These are phyloP conservation scores for Neurospora terricola DNA, from an alignment of 495 filamentous ascomycete genomes.

Conservation along the genomic window DNA sequence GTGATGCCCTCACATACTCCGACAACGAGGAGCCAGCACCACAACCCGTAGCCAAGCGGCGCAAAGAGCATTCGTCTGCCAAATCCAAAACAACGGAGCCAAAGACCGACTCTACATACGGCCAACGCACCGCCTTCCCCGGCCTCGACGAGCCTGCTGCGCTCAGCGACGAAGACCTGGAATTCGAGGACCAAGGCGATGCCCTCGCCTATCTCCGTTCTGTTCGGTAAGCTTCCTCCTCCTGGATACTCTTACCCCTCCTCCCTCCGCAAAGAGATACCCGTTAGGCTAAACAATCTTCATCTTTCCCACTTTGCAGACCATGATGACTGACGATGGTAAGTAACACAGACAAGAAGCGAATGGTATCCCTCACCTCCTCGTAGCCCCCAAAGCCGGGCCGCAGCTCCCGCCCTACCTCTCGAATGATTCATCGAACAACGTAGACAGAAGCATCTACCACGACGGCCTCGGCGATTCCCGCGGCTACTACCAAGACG, in stretches of 20 bases:
- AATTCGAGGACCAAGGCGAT: constrained; percentile 48
- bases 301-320: constrained; percentile 12
- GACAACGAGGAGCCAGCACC: constrained; percentile 3
- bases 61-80: constrained; percentile 10
- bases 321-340: constrained; percentile 28
- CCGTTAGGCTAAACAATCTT: constrained; percentile 22
- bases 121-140: constrained; percentile 70
- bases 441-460: constrained; percentile 32
- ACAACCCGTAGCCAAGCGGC: constrained; percentile 20
- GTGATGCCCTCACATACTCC: constrained; percentile 1
- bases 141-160: constrained; percentile 46
- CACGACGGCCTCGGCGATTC: constrained; percentile 34
- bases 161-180: constrained; percentile 36
- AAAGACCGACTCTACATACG: constrained; percentile 54
- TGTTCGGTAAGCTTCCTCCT: constrained; percentile 56
- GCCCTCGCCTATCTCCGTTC: constrained; percentile 68
- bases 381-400: constrained; percentile 45
- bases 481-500: constrained; percentile 57
- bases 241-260: constrained; percentile 2
- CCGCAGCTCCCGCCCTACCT: constrained; percentile 29
- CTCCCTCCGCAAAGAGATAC: constrained; percentile 1
- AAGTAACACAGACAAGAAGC: constrained; percentile 59
- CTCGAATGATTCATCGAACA: constrained; percentile 14
- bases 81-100: constrained; percentile 15
- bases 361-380: constrained; percentile 54